phyloP scores from a whole-genome alignment of 2,329 filamentous ascomycete species.

The Knoxdaviesia proteae region DNA sequence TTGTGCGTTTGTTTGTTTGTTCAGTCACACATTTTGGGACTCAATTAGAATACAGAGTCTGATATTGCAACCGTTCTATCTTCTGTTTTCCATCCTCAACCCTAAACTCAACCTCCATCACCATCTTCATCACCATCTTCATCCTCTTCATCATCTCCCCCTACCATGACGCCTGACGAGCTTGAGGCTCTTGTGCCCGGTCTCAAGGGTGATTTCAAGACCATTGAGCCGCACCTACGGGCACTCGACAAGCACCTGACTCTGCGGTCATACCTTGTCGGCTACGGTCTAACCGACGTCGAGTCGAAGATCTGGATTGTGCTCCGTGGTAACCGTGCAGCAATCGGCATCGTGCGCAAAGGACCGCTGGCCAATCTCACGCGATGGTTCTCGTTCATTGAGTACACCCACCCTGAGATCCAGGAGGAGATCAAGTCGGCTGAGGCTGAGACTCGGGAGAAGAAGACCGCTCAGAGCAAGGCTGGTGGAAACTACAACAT shows the following conservation, averaged over 20 bases:
- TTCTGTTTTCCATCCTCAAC: too few species aligned
- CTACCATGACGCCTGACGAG: constrained; percentile 35
- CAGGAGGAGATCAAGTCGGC: constrained; percentile 47
- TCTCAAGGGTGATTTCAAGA: constrained; percentile 54
- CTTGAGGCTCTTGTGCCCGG: constrained; percentile 27
- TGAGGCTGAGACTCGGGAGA: constrained; percentile 47
- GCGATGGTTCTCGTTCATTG: constrained; percentile 75
- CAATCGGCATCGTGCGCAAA: constrained; percentile 61
- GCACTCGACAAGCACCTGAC: constrained; percentile 75
- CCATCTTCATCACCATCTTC: neutral
- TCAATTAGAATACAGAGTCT: too few species aligned
- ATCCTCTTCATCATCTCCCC: neutral
- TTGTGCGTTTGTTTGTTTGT: too few species aligned
- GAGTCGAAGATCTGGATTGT: constrained; percentile 72
- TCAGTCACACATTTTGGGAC: too few species aligned
- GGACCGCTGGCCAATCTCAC: constrained; percentile 55
- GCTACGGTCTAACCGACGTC: constrained; percentile 54
- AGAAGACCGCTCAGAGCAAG: constrained; percentile 48
- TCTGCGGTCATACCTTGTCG: constrained; percentile 67
- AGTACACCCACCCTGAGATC: constrained; percentile 61
- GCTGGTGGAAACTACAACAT: constrained; percentile 80
- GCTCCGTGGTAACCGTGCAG: constrained; percentile 67
- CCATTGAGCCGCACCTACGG: constrained; percentile 51
- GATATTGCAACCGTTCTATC: too few species aligned
- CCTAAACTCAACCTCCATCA: neutral